Conservation (phyloP, 1,284 basidiomycete species). For the Sanghuangporus baumii region DNA sequence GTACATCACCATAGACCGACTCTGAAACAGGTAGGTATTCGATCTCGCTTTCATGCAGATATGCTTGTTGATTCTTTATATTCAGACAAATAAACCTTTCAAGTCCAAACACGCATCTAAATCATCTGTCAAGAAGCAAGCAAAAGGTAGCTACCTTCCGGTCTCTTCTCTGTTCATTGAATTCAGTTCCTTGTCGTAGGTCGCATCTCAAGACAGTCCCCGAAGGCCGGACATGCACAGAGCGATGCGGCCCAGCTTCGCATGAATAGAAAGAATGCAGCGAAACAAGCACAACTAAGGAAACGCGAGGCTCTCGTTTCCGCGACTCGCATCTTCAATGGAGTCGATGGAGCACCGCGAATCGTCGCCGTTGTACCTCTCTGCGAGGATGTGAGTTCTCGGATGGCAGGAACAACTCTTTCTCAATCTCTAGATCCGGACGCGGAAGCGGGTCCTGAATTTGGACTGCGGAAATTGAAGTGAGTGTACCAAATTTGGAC, state of each 20-base stretch:
- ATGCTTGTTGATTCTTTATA: not conserved
- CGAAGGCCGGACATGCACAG: slow-evolving; percentile 41
- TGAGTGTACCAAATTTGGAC: slow-evolving; percentile 32
- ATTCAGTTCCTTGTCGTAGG: slow-evolving; percentile 28
- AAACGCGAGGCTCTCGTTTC: slow-evolving; percentile 70
- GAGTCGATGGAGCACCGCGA: slow-evolving; percentile 73
- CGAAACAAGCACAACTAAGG: slow-evolving; percentile 69
- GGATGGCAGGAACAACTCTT: slow-evolving; percentile 51
- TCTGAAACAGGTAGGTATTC: slow-evolving; percentile 71
- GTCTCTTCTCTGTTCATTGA: slow-evolving; percentile 12
- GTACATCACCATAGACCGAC: slow-evolving; percentile 70
- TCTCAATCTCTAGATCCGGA: slow-evolving; percentile 60
- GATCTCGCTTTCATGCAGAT: not conserved
- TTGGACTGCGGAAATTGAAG: slow-evolving; percentile 64
- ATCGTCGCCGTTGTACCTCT: slow-evolving; percentile 79
- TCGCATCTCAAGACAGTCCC: slow-evolving; percentile 45
- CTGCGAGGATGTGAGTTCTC: slow-evolving; percentile 58
- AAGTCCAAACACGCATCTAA: slow-evolving; percentile 89
- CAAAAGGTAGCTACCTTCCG: slow-evolving; percentile 57
- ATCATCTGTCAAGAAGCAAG: slow-evolving; percentile 70
- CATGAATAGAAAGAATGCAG: slow-evolving; percentile 68
- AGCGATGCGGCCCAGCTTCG: slow-evolving; percentile 52
- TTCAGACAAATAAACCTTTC: slow-evolving; percentile 81
- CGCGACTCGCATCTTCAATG: slow-evolving; percentile 69
- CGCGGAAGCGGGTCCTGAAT: slow-evolving; percentile 43